Conservation (phyloP, 768 basidiomycete genomes). For the Pleurotus platypus region DNA sequence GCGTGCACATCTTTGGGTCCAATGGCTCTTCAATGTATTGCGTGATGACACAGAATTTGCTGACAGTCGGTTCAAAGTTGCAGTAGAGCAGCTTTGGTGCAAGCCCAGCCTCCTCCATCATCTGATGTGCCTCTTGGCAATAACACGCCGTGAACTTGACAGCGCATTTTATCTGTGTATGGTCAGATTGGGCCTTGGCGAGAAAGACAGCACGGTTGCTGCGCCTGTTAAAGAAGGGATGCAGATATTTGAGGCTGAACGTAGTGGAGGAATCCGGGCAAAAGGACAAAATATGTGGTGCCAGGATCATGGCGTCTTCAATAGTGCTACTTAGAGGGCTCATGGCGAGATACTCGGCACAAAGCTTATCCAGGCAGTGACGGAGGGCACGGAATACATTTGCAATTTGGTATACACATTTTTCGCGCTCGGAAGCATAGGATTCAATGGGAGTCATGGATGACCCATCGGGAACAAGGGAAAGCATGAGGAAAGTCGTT, state of each 20-base stretch:
- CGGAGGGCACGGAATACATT: neutral
- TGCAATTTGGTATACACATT: neutral
- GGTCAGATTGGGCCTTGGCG: neutral
- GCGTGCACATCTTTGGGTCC: too few relatives aligned
- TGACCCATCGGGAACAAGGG: neutral
- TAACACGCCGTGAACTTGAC: conserved; percentile 3
- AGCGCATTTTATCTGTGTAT: neutral
- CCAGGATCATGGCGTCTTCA: neutral
- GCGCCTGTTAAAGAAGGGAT: neutral
- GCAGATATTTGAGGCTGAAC: neutral
- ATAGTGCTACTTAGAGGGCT: neutral
- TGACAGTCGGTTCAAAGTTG: neutral
- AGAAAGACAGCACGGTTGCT: neutral
- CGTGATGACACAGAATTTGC: neutral
- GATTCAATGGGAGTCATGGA: neutral
- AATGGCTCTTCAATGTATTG: neutral
- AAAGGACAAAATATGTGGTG: conserved; percentile 1
- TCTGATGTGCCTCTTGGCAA: neutral
- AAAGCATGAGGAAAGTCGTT: neutral
- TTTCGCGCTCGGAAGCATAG: neutral
- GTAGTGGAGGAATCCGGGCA: neutral
- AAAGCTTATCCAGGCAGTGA: neutral
- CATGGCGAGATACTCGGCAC: neutral
- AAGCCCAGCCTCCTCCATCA: neutral
- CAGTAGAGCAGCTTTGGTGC: conserved; percentile 2